Evolutionary conservation across 2,329 filamentous ascomycete species (phyloP), one percentile per base, ranked within the genome.

Genomic region (Arthrobotrys sinensis): DNA sequence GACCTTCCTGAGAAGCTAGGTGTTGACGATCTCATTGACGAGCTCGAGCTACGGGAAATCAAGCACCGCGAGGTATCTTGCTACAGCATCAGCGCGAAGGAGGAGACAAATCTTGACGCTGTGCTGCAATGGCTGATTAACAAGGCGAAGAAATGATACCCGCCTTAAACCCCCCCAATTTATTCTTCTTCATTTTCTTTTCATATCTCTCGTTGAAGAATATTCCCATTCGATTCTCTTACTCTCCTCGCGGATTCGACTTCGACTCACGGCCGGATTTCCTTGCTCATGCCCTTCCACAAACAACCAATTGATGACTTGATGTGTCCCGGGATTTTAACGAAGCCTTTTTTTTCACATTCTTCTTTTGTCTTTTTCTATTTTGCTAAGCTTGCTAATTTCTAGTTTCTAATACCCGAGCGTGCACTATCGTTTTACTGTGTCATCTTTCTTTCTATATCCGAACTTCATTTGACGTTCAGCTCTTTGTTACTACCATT

Each of bases 51-150:
- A 73, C 97, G 96, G 84, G 90, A 90, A 81, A 94, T 99, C 84
- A 92, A 91, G 77, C 91, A 93, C 82, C 93, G 96, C 69, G 96
- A 99, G 85, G 95, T 99, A 82, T 97, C 93, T 86, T 98, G 96
- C 86, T 99, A 99, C 85, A 95, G 95, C 79, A 97, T 99, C 86
- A 97, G 94, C 84, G 96, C 95, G 79, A 98, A 98, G 85, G 95
- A 98, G 84, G 96, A 99, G 86, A 99, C 95, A 73, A 99, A 99
- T 86, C 90, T 99, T 80, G 95, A 99, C 83, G 96, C 95, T 5
- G 96, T 99, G 65, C 88, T 99, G 82, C 93, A 97, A 84, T 99
- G 96, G 93, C 87, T 99, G 84, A 95, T 99, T 85, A 95, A 94
- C 81, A 92, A 93, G 84, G 91, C 94, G 80, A 93, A 88, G 83